Conservation (phyloP, 305 asterid species). For the Ajuga reptans region DNA sequence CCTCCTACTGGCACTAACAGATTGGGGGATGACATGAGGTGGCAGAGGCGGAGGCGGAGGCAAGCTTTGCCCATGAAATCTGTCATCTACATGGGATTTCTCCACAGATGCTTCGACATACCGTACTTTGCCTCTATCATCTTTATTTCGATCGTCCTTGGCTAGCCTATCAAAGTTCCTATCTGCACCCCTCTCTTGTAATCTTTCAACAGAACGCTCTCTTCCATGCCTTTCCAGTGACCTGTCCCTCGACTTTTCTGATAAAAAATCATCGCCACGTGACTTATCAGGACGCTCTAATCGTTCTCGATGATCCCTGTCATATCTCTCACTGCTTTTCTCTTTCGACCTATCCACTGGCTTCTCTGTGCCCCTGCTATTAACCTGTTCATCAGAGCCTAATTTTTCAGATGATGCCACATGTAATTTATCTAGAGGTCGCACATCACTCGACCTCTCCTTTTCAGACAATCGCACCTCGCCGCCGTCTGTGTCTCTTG, state of each 20-base stretch:
- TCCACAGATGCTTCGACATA: conserved; percentile 53
- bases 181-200: conserved; percentile 71
- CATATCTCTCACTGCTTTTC: conserved; percentile 71
- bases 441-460: conserved; percentile 57
- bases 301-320: conserved; percentile 73
- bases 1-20: conserved; percentile 61
- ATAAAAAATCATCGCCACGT: conserved; percentile 63
- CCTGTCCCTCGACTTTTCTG: conserved; percentile 79
- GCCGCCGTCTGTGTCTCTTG: conserved; percentile 54
- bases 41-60: conserved; percentile 99
- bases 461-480: conserved; percentile 65
- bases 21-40: conserved; percentile 77
- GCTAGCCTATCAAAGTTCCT: conserved; percentile 65
- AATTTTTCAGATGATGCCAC: conserved; percentile 43
- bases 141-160: conserved; percentile 76
- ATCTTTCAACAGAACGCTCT: conserved; percentile 83
- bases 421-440: conserved; percentile 50
- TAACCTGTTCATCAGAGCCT: conserved; percentile 55
- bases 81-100: conserved; percentile 64
- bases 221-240: conserved; percentile 80
- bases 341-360: conserved; percentile 68
- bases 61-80: conserved; percentile 66
- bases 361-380: conserved; percentile 52
- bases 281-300: conserved; percentile 68
- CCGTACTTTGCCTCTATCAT: conserved; percentile 63